Evolutionary conservation across 2,329 filamentous ascomycete species (phyloP).

Genomic region (Pseudocercospora cruenta): DNA sequence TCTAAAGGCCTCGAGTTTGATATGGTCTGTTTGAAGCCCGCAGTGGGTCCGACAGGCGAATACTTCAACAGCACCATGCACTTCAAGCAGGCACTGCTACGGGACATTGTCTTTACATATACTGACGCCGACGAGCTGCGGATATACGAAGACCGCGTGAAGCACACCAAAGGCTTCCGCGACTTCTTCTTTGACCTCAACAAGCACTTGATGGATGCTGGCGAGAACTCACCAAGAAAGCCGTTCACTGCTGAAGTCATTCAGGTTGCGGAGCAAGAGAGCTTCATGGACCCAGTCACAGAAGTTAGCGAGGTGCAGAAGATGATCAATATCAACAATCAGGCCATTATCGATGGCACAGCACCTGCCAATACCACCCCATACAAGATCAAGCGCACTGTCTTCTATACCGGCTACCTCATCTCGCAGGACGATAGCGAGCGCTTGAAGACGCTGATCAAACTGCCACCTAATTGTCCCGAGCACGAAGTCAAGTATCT

Average conservation of each 20-base stretch:
- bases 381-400: slow-evolving; percentile 78
- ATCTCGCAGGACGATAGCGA: slow-evolving; percentile 73
- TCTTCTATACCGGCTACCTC: slow-evolving; percentile 92
- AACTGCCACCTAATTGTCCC: slow-evolving; percentile 63
- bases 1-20: slow-evolving; percentile 85
- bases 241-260: slow-evolving; percentile 79
- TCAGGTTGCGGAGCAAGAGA: slow-evolving; percentile 77
- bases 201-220: slow-evolving; percentile 52
- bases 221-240: slow-evolving; percentile 48
- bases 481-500: slow-evolving; percentile 77
- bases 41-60: slow-evolving; percentile 77
- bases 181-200: slow-evolving; percentile 84
- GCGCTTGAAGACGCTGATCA: slow-evolving; percentile 70
- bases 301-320: slow-evolving; percentile 85
- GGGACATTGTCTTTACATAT: slow-evolving; percentile 84
- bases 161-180: slow-evolving; percentile 77
- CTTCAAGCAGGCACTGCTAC: slow-evolving; percentile 88
- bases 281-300: slow-evolving; percentile 72
- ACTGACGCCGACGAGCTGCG: slow-evolving; percentile 77
- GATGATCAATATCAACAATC: slow-evolving; percentile 87
- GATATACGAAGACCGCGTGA: slow-evolving; percentile 66
- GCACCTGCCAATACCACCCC: slow-evolving; percentile 52
- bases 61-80: slow-evolving; percentile 80
- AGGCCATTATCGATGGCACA: slow-evolving; percentile 53
- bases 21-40: slow-evolving; percentile 84